Conservation (phyloP, 2,329 filamentous ascomycete genomes). For the Paracamarosporium sp. region DNA sequence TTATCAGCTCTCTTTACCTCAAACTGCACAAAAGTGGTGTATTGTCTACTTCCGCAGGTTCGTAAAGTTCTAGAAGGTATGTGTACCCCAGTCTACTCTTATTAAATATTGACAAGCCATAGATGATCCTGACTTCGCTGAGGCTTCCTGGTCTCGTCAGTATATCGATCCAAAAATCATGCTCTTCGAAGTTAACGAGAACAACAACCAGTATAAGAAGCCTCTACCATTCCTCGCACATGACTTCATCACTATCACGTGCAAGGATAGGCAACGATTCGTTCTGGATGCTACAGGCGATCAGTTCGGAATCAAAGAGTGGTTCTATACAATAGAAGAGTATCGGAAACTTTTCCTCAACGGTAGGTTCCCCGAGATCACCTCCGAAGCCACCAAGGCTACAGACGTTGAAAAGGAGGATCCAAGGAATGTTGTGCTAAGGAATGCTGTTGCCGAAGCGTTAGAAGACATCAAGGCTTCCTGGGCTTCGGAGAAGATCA, state of each 20-base stretch:
- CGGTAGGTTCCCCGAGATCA: background rate
- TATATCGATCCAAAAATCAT: background rate
- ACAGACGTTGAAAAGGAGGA: background rate
- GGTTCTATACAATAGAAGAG: background rate
- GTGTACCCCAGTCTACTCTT: background rate
- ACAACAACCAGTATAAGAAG: background rate
- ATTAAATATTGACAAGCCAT: background rate
- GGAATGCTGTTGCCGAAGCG: background rate
- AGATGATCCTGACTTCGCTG: background rate
- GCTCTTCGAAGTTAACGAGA: background rate
- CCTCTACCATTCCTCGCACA: background rate
- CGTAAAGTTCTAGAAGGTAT: background rate
- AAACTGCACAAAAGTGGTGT: background rate
- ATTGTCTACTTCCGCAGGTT: background rate
- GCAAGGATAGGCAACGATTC: background rate
- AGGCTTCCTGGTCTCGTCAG: background rate
- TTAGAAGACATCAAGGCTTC: background rate
- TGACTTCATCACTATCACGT: background rate
- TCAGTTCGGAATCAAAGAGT: constrained; percentile 2
- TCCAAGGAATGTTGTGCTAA: background rate
- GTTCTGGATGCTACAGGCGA: background rate
- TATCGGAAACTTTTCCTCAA: background rate
- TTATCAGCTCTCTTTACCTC: background rate
- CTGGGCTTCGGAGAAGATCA: background rate
- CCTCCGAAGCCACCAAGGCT: background rate